Conservation (phyloP, 2,329 filamentous ascomycete genomes). For the Paecilomyces dactylethromorphus region DNA sequence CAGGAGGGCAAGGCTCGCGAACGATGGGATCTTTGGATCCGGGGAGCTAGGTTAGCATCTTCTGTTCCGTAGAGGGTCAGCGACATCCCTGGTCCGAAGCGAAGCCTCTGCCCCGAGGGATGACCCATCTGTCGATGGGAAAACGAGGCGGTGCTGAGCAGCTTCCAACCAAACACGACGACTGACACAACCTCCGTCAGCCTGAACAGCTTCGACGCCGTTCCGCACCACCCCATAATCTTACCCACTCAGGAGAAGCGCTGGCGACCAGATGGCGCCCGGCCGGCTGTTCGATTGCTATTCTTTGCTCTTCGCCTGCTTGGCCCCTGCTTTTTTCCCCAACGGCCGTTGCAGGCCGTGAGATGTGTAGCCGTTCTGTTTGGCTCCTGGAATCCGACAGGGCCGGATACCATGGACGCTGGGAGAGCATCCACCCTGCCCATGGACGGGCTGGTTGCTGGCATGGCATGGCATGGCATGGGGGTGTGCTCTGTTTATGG, state of each 20-base stretch:
- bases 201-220: neutral
- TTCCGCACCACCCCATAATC: neutral
- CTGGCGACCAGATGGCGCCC: neutral
- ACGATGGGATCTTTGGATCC: constrained; percentile 1
- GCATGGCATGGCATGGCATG: too few relatives aligned
- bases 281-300: neutral
- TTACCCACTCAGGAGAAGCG: neutral
- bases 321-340: neutral
- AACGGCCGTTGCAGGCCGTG: neutral
- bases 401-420: neutral
- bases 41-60: neutral
- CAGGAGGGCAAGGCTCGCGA: neutral
- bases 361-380: neutral
- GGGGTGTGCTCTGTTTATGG: neutral
- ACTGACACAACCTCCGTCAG: neutral
- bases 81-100: neutral
- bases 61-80: neutral
- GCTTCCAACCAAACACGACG: neutral
- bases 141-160: neutral
- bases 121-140: neutral
- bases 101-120: neutral
- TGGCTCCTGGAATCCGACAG: neutral
- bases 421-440: neutral
- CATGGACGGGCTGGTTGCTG: neutral
- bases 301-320: neutral